These are phyloP conservation scores for Entonaema liquescens DNA, from an alignment of 495 filamentous ascomycete species.

Conservation along the genomic window DNA sequence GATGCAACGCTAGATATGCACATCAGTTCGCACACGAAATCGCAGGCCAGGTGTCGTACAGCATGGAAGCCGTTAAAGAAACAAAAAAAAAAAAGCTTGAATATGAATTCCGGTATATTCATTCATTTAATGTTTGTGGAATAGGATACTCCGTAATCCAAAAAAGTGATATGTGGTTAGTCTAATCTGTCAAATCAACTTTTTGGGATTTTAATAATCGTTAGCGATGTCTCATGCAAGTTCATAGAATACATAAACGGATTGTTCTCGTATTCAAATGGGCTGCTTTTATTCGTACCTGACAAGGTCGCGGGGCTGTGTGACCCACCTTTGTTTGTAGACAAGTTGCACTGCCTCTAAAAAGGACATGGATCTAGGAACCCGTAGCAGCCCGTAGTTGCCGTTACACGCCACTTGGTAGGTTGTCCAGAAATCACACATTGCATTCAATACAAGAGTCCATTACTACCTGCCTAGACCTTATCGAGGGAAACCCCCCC, in stretches of 20 bases:
- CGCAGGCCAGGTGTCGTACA: neutral
- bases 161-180: neutral
- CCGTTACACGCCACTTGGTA: neutral
- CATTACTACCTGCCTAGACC: neutral
- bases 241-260: neutral
- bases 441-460: neutral
- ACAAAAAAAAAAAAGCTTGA: no score
- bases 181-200: neutral
- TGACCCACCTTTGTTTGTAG: neutral
- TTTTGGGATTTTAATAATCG: neutral
- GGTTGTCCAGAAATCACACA: neutral
- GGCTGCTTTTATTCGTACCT: neutral
- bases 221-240: neutral
- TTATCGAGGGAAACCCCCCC: slow-evolving; percentile 8
- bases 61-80: neutral
- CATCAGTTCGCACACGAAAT: neutral
- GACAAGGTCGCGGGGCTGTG: slow-evolving; percentile 7
- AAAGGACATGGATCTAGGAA: neutral
- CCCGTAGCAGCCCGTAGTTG: neutral
- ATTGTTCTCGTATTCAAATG: slow-evolving; percentile 7
- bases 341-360: neutral
- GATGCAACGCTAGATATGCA: slow-evolving; percentile 7
- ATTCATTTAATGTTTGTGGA: no score
- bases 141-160: no score
- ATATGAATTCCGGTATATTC: no score